Base-by-base conservation (phyloP, 257 asterid species). In the Solanum verrucosum region DNA sequence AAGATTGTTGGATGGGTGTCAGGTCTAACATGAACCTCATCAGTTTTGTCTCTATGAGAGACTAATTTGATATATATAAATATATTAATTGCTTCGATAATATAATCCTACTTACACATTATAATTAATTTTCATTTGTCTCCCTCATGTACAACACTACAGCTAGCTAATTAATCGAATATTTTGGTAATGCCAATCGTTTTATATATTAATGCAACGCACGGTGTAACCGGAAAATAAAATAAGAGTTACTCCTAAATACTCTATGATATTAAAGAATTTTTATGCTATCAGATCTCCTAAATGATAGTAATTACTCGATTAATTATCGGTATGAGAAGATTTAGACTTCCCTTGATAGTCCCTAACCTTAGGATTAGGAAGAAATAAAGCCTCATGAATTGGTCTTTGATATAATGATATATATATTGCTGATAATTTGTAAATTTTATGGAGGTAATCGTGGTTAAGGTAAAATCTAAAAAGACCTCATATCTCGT, bases 111-210 rank as follows among this genome's bases (percentile, higher is more conserved):
- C 70, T 77, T 67, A 42, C 21, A 79, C 46, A 25, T 81, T 90
- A 83, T 73, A 63, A 81, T 63, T 68, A 40, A 84, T 63, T 86
- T 88, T 89, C 82, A 85, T 81, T 16, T 93, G 94, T 92, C 91
- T 89, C 91, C 81, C 88, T 79, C 49, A 35, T 67, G 5, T 73
- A 78, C 65, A 93, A 82, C 96, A 92, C 86, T 82, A 89, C 93
- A 90, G 93, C 93, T 91, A 91, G 87, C 92, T 90, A 92, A 92
- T 91, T 91, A 88, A 84, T 84, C 88, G 90, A 89, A 68, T 88
- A 88, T 74, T 83, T 87, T 63, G 86, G 70, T 46, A 18, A 82
- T 49, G 82, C 21, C 84, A 82, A 84, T 44, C 52, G 72, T 40
- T 40, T 83, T 27, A 68, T 27, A 68, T 27, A 65, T 60, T 35